A percentile compares a stretch with the other conserved stretches of the same genome.
Evolutionary conservation across 2,329 filamentous ascomycete species (phyloP).

Genomic region (Periconia sp.): DNA sequence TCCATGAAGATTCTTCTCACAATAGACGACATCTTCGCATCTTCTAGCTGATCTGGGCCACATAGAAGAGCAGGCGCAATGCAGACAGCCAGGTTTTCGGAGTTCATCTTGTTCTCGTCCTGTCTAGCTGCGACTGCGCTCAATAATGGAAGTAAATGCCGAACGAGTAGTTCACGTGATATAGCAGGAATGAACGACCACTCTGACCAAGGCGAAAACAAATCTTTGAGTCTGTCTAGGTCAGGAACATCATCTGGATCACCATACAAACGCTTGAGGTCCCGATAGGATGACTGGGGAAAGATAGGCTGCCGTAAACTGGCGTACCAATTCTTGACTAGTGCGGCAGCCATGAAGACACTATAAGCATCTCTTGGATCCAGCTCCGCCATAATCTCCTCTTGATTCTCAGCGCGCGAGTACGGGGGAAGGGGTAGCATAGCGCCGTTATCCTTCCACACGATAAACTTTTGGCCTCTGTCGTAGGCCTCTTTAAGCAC

Average conservation of each 20-base stretch:
- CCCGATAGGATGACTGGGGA: constrained; percentile 55
- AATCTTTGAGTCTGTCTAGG: constrained; percentile 51
- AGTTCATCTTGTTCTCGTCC: constrained; percentile 61
- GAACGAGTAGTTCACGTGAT: constrained; percentile 55
- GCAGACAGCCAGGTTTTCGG: constrained; percentile 61
- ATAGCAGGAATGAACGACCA: constrained; percentile 53
- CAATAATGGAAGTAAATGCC: constrained; percentile 61
- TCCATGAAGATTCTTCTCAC: constrained; percentile 57
- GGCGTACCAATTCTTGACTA: constrained; percentile 64
- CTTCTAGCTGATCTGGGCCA: constrained; percentile 61
- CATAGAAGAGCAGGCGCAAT: constrained; percentile 60
- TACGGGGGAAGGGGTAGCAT: constrained; percentile 42
- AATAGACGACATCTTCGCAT: constrained; percentile 60
- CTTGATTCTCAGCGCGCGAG: constrained; percentile 38
- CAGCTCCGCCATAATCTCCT: constrained; percentile 54
- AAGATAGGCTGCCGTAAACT: constrained; percentile 60
- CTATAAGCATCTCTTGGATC: constrained; percentile 59
- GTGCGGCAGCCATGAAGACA: constrained; percentile 58
- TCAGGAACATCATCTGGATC: constrained; percentile 45
- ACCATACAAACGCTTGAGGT: constrained; percentile 52
- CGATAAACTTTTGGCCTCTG: constrained; percentile 59
- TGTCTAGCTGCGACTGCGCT: constrained; percentile 53
- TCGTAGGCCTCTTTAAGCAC: constrained; percentile 62
- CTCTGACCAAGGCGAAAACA: constrained; percentile 54
- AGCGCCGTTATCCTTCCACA: constrained; percentile 56